Evolutionary conservation across 805 yeast genomes (phyloP).

Genomic region (Pichia membranifaciens): DNA sequence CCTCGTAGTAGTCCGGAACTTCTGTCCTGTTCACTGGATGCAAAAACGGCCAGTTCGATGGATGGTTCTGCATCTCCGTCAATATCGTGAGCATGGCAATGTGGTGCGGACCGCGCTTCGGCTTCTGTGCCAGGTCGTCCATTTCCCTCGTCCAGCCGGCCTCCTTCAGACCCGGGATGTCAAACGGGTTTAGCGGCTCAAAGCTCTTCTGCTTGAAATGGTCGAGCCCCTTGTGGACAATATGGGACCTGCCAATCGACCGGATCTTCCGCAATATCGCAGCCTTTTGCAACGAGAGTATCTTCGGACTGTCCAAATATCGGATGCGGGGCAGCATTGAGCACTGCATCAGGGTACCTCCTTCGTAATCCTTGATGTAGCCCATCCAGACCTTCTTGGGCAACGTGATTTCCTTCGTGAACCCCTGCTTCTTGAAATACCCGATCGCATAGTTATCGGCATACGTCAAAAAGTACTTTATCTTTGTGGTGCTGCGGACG

Average conservation of each 20-base stretch:
- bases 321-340: slow-evolving; percentile 84
- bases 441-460: slow-evolving; percentile 99
- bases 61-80: slow-evolving; percentile 86
- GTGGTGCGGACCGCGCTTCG: slow-evolving; percentile 90
- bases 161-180: slow-evolving; percentile 85
- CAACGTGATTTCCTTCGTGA: slow-evolving; percentile 87
- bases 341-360: slow-evolving; percentile 98
- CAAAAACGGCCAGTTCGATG: slow-evolving; percentile 97
- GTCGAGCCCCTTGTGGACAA: slow-evolving; percentile 75
- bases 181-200: slow-evolving; percentile 66
- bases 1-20: slow-evolving; percentile 93
- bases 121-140: slow-evolving; percentile 94
- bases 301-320: slow-evolving; percentile 83
- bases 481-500: slow-evolving; percentile 79
- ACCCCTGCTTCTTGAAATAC: slow-evolving; percentile 96
- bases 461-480: slow-evolving; percentile 83
- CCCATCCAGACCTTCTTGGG: slow-evolving; percentile 95
- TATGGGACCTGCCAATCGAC: slow-evolving; percentile 69
- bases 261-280: slow-evolving; percentile 83
- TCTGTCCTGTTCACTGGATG: slow-evolving; percentile 90
- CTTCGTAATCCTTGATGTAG: slow-evolving; percentile 96
- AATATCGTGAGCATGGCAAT: slow-evolving; percentile 86
- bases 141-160: slow-evolving; percentile 98
- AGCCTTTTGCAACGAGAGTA: slow-evolving; percentile 81
- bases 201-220: slow-evolving; percentile 49